A percentile compares a stretch with the other conserved stretches of the same genome.
Conservation (phyloP, 177 flowering plant species). For the Vitis hybrid region DNA sequence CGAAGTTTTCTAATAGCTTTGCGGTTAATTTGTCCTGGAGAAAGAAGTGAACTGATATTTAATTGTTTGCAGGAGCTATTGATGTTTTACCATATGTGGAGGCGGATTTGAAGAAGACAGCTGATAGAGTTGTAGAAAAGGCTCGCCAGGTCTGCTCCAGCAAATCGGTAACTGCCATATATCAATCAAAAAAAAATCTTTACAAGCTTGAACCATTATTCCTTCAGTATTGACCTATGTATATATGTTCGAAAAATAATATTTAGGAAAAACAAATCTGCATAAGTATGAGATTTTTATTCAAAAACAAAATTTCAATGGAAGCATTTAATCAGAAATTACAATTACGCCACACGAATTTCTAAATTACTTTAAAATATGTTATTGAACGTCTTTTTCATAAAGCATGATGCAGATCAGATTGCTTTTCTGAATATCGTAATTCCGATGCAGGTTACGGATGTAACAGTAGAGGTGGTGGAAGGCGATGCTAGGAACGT, state of each 20-base stretch:
- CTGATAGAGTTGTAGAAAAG: conserved; percentile 41
- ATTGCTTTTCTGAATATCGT: background rate
- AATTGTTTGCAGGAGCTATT: conserved; percentile 35
- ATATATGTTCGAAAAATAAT: no score
- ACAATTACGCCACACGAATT: no score
- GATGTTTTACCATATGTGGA: conserved; percentile 56
- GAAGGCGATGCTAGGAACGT: conserved; percentile 62
- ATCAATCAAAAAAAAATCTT: no score
- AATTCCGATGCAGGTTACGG: conserved; percentile 33
- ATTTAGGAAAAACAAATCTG: no score
- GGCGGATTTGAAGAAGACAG: conserved; percentile 48
- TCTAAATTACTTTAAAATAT: no score
- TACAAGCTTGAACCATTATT: no score
- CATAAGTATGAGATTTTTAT: no score
- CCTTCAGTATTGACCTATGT: no score
- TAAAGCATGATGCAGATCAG: background rate
- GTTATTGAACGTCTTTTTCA: no score
- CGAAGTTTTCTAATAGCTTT: background rate
- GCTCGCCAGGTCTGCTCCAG: conserved; percentile 44
- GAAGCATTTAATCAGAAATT: no score
- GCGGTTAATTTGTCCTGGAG: background rate
- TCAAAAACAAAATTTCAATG: no score
- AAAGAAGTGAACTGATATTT: background rate
- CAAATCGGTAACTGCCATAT: conserved; percentile 37
- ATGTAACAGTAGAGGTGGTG: conserved; percentile 26